Base-by-base conservation (phyloP, 2,329 filamentous ascomycete species). In the Graphilbum sp. region DNA sequence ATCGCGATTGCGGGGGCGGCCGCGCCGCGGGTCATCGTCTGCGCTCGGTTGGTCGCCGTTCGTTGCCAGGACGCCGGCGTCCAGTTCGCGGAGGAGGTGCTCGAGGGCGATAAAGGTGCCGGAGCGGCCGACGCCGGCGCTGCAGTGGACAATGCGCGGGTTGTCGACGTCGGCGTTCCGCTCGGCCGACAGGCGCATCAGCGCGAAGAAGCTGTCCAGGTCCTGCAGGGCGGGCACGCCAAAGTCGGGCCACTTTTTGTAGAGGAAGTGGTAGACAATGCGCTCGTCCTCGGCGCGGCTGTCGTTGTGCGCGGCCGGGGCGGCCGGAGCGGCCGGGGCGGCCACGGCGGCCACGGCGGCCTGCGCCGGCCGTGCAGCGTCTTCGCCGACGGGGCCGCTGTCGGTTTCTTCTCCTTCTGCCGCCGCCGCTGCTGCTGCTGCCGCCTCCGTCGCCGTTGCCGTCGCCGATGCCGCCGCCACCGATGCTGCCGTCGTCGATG, bases 91-190 rank as follows among this genome's bases (percentile, higher is more conserved):
- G 45, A 93, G 67, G 20, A 98, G 71, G 56, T 92, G 85, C 57
- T 96, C 90, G n/a, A 98, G 69, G 2, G 85, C 81, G 50, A 98
- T 94, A 53, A 96, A 98, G 0, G 90, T 96, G 25, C 90, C 90
- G 8, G 83, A 93, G 39, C 90, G 75, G 12, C 90, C 90, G 13
- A 98, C 88, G 30, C 90, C 90, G 8, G 90, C 90, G 52, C 84
- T 93, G 62, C 82, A 87, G 57, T 87, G 81, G 11, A 86, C 71
- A 42, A 96, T 77, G 39, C 88, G 77, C 5, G 88, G 83, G 49
- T 81, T 86, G 18, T 64, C 56, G 7, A 63, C 60, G 8, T 60
- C 60, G 1, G 61, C 59, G 27, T 69, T 70, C 53, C 69, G 71
- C 44, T 70, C 61, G 18, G 69, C 66, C 2, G 79, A 83, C 3